phyloP scores from a whole-genome alignment of 345 rosid genomes.

The Salix arbutifolia region DNA sequence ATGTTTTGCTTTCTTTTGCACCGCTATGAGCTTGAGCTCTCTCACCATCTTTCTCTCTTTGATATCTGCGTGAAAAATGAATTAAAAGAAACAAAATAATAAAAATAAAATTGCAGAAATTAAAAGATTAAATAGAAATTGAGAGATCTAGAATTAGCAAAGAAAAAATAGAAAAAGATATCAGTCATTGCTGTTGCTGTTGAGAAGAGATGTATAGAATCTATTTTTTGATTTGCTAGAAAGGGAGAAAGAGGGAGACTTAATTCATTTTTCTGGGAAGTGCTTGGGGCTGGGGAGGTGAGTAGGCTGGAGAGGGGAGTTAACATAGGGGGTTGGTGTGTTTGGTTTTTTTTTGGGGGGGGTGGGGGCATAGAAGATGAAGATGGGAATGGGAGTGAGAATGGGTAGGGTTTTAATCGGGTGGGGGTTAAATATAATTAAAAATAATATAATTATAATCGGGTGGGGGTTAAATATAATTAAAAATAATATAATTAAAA shows the following conservation, averaged over 20 bases:
- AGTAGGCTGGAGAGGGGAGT: no score
- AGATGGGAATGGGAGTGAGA: no score
- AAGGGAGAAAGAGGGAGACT: neutral
- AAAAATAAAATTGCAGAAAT: neutral
- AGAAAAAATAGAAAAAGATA: slow-evolving; percentile 43
- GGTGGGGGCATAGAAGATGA: no score
- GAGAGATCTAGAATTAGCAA: neutral
- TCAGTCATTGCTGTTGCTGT: slow-evolving; percentile 45
- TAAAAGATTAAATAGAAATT: neutral
- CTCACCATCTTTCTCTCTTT: slow-evolving; percentile 83
- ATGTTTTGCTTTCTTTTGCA: slow-evolving; percentile 26
- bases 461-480: no score
- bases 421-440: no score
- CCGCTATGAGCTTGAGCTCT: slow-evolving; percentile 57
- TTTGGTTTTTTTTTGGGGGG: no score
- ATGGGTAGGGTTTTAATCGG: no score
- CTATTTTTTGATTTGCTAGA: neutral
- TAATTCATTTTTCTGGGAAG: no score
- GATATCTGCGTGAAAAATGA: slow-evolving; percentile 57
- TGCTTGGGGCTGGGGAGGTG: no score
- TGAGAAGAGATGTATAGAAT: neutral
- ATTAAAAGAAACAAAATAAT: slow-evolving; percentile 26
- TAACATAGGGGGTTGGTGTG: no score
- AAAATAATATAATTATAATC: no score
- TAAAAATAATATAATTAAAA: no score